Evolutionary conservation across 495 filamentous ascomycete species (phyloP).

Genomic region (Penicillium parvum): DNA sequence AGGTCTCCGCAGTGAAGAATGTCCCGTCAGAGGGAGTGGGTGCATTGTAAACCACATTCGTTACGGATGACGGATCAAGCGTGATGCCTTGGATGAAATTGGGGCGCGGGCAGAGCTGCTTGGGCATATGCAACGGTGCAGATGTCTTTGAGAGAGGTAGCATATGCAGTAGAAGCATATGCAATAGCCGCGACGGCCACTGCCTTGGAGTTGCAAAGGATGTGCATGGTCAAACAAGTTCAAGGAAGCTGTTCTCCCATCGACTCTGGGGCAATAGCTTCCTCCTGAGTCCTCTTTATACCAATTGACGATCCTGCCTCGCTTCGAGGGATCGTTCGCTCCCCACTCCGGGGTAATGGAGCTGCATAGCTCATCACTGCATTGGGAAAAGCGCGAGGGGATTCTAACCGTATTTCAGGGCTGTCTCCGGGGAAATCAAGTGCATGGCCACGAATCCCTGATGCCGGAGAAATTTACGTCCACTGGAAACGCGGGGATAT

Average conservation of each 20-base stretch:
- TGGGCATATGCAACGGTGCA: conserved; percentile 28
- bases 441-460: no score
- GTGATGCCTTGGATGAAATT: conserved; percentile 29
- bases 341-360: background rate
- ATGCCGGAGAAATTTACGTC: conserved; percentile 2
- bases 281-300: conserved; percentile 1
- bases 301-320: background rate
- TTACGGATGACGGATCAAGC: conserved; percentile 19
- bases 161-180: background rate
- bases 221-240: conserved; percentile 1
- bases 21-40: conserved; percentile 8
- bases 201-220: background rate
- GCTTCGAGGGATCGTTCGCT: background rate
- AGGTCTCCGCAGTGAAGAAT: conserved; percentile 16
- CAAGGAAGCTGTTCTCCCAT: background rate
- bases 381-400: background rate
- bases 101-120: conserved; percentile 19
- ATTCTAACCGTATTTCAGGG: no score
- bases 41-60: conserved; percentile 7
- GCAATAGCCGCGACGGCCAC: background rate
- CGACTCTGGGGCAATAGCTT: background rate
- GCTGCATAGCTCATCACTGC: background rate
- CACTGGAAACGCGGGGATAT: conserved; percentile 5
- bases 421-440: no score
- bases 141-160: conserved; percentile 21